A percentile compares a stretch with the other conserved stretches of the same genome.
phyloP scores from a whole-genome alignment of 441 rosid species.

The Gossypium davidsonii region DNA sequence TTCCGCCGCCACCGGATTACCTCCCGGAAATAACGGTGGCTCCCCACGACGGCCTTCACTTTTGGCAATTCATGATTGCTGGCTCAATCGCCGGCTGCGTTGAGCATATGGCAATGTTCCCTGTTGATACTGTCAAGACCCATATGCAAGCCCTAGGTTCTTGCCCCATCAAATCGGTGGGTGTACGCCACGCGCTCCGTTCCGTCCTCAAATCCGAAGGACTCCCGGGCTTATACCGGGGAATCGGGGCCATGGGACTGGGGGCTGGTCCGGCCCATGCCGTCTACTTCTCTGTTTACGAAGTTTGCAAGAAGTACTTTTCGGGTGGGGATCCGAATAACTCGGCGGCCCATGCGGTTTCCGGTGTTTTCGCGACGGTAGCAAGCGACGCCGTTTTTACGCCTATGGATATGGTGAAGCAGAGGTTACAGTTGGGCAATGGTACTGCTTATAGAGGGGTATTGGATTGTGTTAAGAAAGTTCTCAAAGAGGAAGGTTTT shows the following conservation, averaged over 20 bases:
- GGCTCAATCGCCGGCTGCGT: slow-evolving; percentile 84
- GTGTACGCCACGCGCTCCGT: slow-evolving; percentile 57
- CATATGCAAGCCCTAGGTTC: slow-evolving; percentile 77
- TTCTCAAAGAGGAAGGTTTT: slow-evolving; percentile 63
- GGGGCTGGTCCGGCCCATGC: slow-evolving; percentile 98
- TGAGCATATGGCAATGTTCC: slow-evolving; percentile 95
- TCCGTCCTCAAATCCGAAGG: slow-evolving; percentile 63
- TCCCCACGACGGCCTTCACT: slow-evolving; percentile 61
- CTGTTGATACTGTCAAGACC: slow-evolving; percentile 77
- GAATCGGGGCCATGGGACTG: slow-evolving; percentile 87
- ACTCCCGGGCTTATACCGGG: slow-evolving; percentile 60
- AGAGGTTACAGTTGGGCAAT: slow-evolving; percentile 69
- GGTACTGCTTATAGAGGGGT: slow-evolving; percentile 54
- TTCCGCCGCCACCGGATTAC: slow-evolving; percentile 31
- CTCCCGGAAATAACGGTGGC: slow-evolving; percentile 34
- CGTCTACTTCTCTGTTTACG: slow-evolving; percentile 76
- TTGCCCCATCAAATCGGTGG: slow-evolving; percentile 62
- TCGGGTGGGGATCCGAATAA: slow-evolving; percentile 55
- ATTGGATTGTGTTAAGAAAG: slow-evolving; percentile 60
- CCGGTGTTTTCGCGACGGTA: slow-evolving; percentile 75
- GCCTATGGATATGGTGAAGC: slow-evolving; percentile 95
- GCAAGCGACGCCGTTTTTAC: slow-evolving; percentile 83
- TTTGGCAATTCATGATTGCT: slow-evolving; percentile 85
- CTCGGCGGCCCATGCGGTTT: slow-evolving; percentile 66
- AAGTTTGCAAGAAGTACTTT: slow-evolving; percentile 53